These are phyloP conservation scores for Candida frijolesensis DNA, from an alignment of 1,139 yeast genomes.

Conservation along the genomic window DNA sequence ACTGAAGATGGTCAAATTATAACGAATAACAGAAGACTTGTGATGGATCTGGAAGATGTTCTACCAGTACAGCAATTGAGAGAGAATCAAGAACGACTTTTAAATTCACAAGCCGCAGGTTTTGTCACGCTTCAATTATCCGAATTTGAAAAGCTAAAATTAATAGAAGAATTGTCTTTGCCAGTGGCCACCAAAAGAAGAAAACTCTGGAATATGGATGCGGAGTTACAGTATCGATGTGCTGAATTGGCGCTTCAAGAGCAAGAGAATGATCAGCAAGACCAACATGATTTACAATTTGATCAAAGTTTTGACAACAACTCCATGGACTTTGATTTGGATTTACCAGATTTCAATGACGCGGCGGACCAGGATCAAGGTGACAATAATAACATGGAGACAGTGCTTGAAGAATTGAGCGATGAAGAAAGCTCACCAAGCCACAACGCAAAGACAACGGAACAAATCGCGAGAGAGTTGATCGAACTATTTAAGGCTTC, in stretches of 20 bases:
- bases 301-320: slow-evolving; percentile 15
- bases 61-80: slow-evolving; percentile 37
- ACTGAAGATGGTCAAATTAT: slow-evolving; percentile 42
- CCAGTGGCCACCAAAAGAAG: slow-evolving; percentile 30
- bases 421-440: slow-evolving; percentile 15
- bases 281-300: slow-evolving; percentile 21
- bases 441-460: slow-evolving; percentile 44
- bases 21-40: slow-evolving; percentile 42
- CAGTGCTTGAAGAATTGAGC: slow-evolving; percentile 18
- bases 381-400: slow-evolving; percentile 9
- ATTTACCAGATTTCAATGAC: slow-evolving; percentile 35
- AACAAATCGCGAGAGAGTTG: slow-evolving; percentile 56
- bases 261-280: slow-evolving; percentile 20
- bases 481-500: slow-evolving; percentile 33
- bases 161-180: slow-evolving; percentile 37
- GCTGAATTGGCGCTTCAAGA: slow-evolving; percentile 31
- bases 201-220: slow-evolving; percentile 39
- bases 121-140: slow-evolving; percentile 29
- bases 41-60: slow-evolving; percentile 36
- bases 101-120: slow-evolving; percentile 19
- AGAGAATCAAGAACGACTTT: slow-evolving; percentile 29
- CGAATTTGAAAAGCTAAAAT: slow-evolving; percentile 35
- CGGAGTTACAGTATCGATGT: slow-evolving; percentile 34
- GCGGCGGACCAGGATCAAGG: slow-evolving; percentile 18
- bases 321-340: slow-evolving; percentile 41